Conservation (phyloP, 2,329 filamentous ascomycete genomes). For the Phialemoniopsis sp. region DNA sequence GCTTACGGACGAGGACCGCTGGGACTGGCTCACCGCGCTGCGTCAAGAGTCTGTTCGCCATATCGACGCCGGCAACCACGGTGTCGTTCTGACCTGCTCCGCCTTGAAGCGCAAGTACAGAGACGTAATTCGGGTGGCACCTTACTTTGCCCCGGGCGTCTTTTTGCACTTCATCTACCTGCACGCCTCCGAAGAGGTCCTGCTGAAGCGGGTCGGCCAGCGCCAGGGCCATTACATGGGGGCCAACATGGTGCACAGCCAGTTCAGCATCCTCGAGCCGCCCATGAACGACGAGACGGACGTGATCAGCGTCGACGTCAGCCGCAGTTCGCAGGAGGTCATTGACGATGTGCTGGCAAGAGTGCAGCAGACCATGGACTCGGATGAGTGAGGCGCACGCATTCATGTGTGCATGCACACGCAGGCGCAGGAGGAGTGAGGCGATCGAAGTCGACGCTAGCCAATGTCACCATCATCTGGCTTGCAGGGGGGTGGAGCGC, state of each 20-base stretch:
- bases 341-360: slow-evolving; percentile 53
- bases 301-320: slow-evolving; percentile 68
- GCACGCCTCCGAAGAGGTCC: slow-evolving; percentile 67
- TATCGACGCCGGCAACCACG: slow-evolving; percentile 53
- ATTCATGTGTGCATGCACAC: not conserved
- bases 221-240: slow-evolving; percentile 94
- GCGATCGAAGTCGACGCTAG: slow-evolving; percentile 4
- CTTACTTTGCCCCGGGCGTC: slow-evolving; percentile 70
- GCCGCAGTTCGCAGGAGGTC: slow-evolving; percentile 53
- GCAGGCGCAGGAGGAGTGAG: not conserved
- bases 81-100: slow-evolving; percentile 94
- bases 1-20: slow-evolving; percentile 87
- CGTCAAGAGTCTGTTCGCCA: slow-evolving; percentile 62
- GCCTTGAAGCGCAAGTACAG: slow-evolving; percentile 96
- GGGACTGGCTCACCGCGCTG: slow-evolving; percentile 89
- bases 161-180: slow-evolving; percentile 92
- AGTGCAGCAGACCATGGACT: slow-evolving; percentile 51
- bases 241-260: slow-evolving; percentile 88
- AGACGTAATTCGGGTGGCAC: slow-evolving; percentile 80
- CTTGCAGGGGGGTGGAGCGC: not conserved
- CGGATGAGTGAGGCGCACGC: slow-evolving; percentile 21
- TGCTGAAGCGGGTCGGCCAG: slow-evolving; percentile 69
- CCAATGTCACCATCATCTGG: not conserved
- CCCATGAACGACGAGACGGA: slow-evolving; percentile 68
- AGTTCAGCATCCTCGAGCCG: slow-evolving; percentile 83